Percentiles rank a stretch among this genome's conserved stretches.
phyloP scores from a whole-genome alignment of 169 alveolate genomes.

The Amoebophrya sp. region DNA sequence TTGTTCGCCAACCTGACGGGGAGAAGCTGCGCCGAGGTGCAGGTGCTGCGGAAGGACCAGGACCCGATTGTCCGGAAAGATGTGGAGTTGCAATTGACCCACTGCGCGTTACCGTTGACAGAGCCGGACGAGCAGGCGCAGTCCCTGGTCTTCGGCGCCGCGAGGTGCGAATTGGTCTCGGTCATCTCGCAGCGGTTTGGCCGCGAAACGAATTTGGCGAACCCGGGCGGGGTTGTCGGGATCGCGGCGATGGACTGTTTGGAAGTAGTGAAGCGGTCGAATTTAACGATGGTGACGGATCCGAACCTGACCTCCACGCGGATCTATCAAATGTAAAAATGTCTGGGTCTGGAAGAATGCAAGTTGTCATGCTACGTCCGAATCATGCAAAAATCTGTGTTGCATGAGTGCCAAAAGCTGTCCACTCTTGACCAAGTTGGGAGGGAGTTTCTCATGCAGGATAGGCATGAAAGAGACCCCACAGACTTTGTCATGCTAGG shows the following conservation, averaged over 20 bases:
- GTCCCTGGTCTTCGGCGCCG: background rate
- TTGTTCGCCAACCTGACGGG: background rate
- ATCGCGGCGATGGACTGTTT: background rate
- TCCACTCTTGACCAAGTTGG: no score
- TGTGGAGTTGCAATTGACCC: background rate
- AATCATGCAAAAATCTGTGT: no score
- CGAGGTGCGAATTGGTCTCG: background rate
- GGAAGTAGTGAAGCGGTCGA: background rate
- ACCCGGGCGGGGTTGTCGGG: background rate
- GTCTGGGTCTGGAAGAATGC: no score
- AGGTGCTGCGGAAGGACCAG: background rate
- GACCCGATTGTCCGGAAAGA: background rate
- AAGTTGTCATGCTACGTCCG: no score
- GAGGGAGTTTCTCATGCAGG: no score
- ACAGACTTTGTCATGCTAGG: no score
- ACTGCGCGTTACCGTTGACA: background rate
- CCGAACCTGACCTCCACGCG: no score
- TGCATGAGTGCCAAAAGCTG: no score
- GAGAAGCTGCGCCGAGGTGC: background rate
- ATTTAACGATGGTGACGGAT: no score
- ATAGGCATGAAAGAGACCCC: no score
- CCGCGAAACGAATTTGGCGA: background rate
- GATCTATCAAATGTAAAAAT: no score
- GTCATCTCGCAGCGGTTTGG: background rate
- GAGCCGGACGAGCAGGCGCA: background rate